Conservation (phyloP, 768 basidiomycete species). For the Coprinellus aureogranulatus region DNA sequence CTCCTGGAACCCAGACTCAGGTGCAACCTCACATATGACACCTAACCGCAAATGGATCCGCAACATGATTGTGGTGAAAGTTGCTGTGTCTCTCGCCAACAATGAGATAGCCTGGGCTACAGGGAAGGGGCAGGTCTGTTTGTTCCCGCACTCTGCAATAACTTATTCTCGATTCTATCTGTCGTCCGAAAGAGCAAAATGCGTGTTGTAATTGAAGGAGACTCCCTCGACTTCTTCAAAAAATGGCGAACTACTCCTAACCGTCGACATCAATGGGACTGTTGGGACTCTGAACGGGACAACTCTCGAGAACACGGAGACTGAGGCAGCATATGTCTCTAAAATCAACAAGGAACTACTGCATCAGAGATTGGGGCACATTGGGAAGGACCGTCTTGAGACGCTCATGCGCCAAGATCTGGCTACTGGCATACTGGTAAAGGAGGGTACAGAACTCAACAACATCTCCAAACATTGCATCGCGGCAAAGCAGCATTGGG, state of each 20-base stretch:
- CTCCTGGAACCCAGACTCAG: conserved; percentile 16
- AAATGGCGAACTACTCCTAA: neutral
- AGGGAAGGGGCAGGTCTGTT: conserved; percentile 10
- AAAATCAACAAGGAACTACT: neutral
- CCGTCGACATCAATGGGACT: neutral
- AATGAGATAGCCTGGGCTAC: conserved; percentile 9
- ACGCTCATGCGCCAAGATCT: conserved; percentile 1
- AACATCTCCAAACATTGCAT: conserved; percentile 16
- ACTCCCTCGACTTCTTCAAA: neutral
- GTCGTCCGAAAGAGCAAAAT: neutral
- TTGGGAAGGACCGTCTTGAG: conserved; percentile 2
- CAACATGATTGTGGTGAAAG: neutral
- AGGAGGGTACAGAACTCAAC: conserved; percentile 2
- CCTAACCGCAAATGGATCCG: conserved; percentile 12
- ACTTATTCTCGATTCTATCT: conserved; percentile 9
- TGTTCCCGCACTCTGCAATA: conserved; percentile 8
- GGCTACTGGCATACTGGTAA: conserved; percentile 11
- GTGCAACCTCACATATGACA: conserved; percentile 20
- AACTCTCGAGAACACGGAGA: neutral
- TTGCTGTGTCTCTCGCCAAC: conserved; percentile 14
- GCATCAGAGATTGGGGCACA: neutral
- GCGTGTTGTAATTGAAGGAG: neutral
- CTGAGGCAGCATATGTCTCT: neutral
- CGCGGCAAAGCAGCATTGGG: conserved; percentile 16
- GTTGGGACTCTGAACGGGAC: neutral